Conservation (phyloP, 2,329 filamentous ascomycete genomes). For the Teratosphaeria zuluensis region DNA sequence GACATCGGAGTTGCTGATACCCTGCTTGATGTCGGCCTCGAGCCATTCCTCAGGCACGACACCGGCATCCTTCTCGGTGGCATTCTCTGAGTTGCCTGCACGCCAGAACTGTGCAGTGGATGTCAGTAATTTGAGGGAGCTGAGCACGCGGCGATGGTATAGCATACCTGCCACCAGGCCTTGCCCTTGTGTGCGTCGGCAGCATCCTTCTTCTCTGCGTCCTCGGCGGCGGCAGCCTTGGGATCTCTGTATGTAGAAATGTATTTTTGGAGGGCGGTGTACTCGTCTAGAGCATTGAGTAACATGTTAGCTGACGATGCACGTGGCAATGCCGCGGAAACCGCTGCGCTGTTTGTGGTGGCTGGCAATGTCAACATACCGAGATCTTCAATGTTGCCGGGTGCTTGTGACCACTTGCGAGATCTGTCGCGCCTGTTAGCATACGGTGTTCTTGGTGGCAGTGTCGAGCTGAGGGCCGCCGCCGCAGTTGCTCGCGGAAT, state of each 20-base stretch:
- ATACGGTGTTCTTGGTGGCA: not conserved
- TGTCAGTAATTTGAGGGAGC: slow-evolving; percentile 8
- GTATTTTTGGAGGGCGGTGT: slow-evolving; percentile 56
- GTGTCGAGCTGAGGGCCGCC: not conserved
- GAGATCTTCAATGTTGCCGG: slow-evolving; percentile 34
- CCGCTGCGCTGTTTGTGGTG: slow-evolving; percentile 2
- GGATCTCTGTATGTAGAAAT: slow-evolving; percentile 58
- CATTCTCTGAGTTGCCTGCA: slow-evolving; percentile 24
- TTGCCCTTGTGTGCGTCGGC: slow-evolving; percentile 48
- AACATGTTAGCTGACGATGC: slow-evolving; percentile 12
- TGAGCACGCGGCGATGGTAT: not conserved
- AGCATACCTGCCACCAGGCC: slow-evolving; percentile 15
- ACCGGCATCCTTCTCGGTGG: slow-evolving; percentile 23
- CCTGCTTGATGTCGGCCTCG: slow-evolving; percentile 55
- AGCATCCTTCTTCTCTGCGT: slow-evolving; percentile 30
- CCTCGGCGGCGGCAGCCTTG: slow-evolving; percentile 36
- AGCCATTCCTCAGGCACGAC: slow-evolving; percentile 58
- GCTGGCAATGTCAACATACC: slow-evolving; percentile 13
- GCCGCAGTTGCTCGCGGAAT: not conserved
- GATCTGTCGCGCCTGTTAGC: slow-evolving; percentile 13
- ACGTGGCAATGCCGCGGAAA: not conserved
- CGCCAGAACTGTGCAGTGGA: slow-evolving; percentile 41
- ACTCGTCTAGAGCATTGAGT: slow-evolving; percentile 43
- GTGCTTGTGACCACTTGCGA: slow-evolving; percentile 31
- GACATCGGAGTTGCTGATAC: slow-evolving; percentile 51